Evolutionary conservation across 768 basidiomycete genomes (phyloP), one percentile per base, ranked within the genome.

Genomic region (Mycena albidolilacea): DNA sequence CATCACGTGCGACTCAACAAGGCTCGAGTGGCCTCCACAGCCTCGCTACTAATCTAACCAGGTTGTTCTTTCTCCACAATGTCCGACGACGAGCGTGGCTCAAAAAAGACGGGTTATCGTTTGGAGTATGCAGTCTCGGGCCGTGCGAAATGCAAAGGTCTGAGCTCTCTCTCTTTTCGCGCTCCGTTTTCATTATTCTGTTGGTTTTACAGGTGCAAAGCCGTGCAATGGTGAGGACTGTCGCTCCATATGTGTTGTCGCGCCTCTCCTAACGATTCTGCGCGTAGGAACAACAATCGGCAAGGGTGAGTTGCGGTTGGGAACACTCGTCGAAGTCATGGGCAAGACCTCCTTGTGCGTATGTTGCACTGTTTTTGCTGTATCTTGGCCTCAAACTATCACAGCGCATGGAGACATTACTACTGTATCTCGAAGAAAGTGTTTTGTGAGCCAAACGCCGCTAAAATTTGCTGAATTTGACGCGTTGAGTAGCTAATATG

Each of bases 331-430:
- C 55, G 95, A 96, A 63, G 85, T 96, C 80, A 85, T 83, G 74
- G 96, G 94, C 70, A 87, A 90, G 76, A 89, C 89, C 10, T 87
- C 80, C 77, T 94, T 93, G 94, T 94, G 85, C 83, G 64, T 67
- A 46, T 63, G 37, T 48, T 71, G 59, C 54, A 39, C 55, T 30
- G 19, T 30, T 30, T 30, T 43, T 57, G 30, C 21, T 3, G 17
- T n/a, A 57, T 11, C 67, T 64, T 52, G 23, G 38, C 38, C 55
- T 52, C 38, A 65, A 61, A 19, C 39, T 11, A 37, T 59, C 6
- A 43, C 41, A 95, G 94, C 78, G 80, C 86, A 43, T 97, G 95
- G 95, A 90, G 95, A 74, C 96, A 98, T 78, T 98, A 95, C 95
- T 96, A 96, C 21, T 97, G 96, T 79, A 14, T 43, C 10, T 10